Evolutionary conservation across 768 basidiomycete species (phyloP).

Genomic region (Boletus rubroflammeus): DNA sequence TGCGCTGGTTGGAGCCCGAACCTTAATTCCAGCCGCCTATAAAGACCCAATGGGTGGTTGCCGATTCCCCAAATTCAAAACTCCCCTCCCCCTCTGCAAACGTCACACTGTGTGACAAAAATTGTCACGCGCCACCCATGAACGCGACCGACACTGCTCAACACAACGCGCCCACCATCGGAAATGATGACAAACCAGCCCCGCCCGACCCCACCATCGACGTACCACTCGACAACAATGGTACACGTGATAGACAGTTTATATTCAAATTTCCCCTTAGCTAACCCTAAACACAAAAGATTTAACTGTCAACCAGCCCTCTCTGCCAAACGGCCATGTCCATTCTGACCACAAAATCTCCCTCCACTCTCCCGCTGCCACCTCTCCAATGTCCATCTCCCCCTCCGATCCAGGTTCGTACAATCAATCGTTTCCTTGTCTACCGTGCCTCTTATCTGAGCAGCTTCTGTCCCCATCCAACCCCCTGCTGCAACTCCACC

Average conservation of each 20-base stretch:
- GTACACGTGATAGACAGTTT: conserved; percentile 38
- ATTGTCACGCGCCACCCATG: conserved; percentile 69
- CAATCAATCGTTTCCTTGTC: conserved; percentile 13
- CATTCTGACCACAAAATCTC: conserved; percentile 55
- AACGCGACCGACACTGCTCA: conserved; percentile 42
- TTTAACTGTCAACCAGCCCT: conserved; percentile 22
- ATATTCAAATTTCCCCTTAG: conserved; percentile 31
- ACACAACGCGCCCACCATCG: conserved; percentile 30
- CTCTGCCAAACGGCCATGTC: conserved; percentile 65
- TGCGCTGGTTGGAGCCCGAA: conserved; percentile 75
- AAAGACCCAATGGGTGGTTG: conserved; percentile 72
- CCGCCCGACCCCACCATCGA: conserved; percentile 16
- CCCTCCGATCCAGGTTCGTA: conserved; percentile 51
- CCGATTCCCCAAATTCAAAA: conserved; percentile 63
- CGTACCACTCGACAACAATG: conserved; percentile 31
- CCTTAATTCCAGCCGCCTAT: conserved; percentile 79
- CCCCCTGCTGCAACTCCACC: conserved; percentile 46
- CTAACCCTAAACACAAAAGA: conserved; percentile 38
- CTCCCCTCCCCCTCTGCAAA: conserved; percentile 47
- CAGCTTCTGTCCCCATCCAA: conserved; percentile 43
- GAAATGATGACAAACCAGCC: conserved; percentile 29
- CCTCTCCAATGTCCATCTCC: conserved; percentile 41
- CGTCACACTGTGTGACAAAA: conserved; percentile 62
- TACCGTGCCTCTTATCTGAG: conserved; percentile 27
- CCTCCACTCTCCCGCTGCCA: conserved; percentile 33